Conservation (phyloP, 2,329 filamentous ascomycete species). For the Fusarium sulawesiense region DNA sequence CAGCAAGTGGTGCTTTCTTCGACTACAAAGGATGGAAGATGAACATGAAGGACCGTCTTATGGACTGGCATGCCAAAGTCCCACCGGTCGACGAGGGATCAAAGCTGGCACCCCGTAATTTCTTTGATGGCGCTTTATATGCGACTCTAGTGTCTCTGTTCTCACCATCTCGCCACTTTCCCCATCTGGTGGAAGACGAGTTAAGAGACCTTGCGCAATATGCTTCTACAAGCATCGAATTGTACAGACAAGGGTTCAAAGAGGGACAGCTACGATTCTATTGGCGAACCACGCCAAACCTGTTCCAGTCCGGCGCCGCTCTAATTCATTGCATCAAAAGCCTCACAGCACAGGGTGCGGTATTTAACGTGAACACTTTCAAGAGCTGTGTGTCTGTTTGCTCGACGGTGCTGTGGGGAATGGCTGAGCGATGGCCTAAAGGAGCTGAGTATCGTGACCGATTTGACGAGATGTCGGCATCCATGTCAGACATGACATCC, state of each 20-base stretch:
- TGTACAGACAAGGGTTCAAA: conserved; percentile 38
- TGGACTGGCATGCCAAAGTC: conserved; percentile 29
- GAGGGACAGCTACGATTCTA: conserved; percentile 43
- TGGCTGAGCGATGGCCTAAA: conserved; percentile 46
- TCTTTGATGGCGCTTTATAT: conserved; percentile 39
- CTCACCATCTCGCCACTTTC: conserved; percentile 37
- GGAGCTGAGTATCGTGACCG: conserved; percentile 43
- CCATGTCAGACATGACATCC: conserved; percentile 8
- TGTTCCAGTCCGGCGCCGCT: conserved; percentile 40
- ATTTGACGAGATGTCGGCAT: conserved; percentile 37
- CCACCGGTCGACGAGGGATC: conserved; percentile 22
- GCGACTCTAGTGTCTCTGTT: conserved; percentile 34
- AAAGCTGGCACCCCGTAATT: conserved; percentile 39
- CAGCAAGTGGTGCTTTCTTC: conserved; percentile 22
- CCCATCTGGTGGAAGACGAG: conserved; percentile 20
- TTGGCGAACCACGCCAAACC: conserved; percentile 45
- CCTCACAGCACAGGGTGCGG: not conserved
- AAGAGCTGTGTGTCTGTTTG: conserved; percentile 34
- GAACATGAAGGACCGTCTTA: conserved; percentile 29
- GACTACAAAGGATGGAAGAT: conserved; percentile 34
- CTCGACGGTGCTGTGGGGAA: conserved; percentile 44
- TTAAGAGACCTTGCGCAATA: conserved; percentile 28
- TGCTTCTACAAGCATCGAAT: conserved; percentile 29
- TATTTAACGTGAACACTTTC: conserved; percentile 2
- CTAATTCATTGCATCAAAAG: conserved; percentile 38